phyloP scores from a whole-genome alignment of 257 asterid genomes.

The Fraxinus quadrangulata region DNA sequence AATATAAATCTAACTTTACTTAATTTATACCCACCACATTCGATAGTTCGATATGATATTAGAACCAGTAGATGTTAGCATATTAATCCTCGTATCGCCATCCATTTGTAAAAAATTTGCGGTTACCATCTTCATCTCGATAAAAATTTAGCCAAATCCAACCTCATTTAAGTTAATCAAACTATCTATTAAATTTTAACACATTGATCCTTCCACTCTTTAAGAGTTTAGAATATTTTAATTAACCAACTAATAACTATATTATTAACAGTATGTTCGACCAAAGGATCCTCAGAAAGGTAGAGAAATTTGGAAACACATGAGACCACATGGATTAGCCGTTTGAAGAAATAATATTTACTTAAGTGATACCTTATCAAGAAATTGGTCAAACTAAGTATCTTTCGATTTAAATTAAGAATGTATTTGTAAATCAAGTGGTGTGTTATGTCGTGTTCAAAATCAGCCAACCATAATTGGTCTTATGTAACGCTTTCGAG shows the following conservation, averaged over 20 bases:
- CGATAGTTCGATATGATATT: no score
- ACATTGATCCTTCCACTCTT: not conserved
- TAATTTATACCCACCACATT: no score
- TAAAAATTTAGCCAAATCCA: no score
- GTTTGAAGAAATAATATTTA: constrained; percentile 36
- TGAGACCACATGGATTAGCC: constrained; percentile 72
- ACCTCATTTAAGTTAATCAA: no score
- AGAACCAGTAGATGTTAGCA: no score
- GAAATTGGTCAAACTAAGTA: constrained; percentile 47
- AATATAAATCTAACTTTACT: no score
- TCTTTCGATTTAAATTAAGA: no score
- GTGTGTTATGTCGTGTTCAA: not conserved
- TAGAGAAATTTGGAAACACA: constrained; percentile 43
- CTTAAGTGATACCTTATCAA: constrained; percentile 23
- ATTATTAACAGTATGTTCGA: constrained; percentile 27
- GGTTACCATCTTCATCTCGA: not conserved
- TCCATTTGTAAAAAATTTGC: not conserved
- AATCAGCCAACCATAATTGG: not conserved
- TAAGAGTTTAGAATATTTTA: no score
- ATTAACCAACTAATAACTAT: not conserved
- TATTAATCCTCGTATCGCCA: not conserved
- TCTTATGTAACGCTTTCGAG: not conserved
- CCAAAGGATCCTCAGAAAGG: constrained; percentile 16
- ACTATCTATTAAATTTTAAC: no score
- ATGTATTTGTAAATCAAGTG: no score